A percentile compares a stretch with the other conserved stretches of the same genome.
Evolutionary conservation across 768 basidiomycete genomes (phyloP).

Genomic region (Hygrophoropsis aurantiaca): DNA sequence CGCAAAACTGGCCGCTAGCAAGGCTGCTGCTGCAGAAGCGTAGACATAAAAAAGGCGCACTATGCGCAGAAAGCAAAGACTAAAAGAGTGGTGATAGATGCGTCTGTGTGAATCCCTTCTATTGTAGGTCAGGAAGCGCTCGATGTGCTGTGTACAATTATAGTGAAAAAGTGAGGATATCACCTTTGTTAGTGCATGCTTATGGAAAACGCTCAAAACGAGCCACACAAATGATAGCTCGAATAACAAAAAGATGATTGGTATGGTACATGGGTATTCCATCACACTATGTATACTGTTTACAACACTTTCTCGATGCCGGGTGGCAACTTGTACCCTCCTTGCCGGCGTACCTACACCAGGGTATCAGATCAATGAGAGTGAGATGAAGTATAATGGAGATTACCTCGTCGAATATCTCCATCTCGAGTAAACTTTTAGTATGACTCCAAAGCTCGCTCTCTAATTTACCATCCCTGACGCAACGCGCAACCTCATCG

Average conservation of each 20-base stretch:
- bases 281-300: too few relatives aligned
- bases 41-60: too few relatives aligned
- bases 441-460: conserved; percentile 46
- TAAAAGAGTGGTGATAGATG: too few relatives aligned
- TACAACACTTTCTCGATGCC: conserved; percentile 35
- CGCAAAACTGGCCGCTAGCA: conserved; percentile 39
- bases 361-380: conserved; percentile 3
- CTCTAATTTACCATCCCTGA: conserved; percentile 47
- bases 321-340: conserved; percentile 37
- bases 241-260: too few relatives aligned
- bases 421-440: conserved; percentile 49
- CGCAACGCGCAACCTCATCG: conserved; percentile 48
- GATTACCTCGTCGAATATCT: conserved; percentile 50
- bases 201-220: too few relatives aligned
- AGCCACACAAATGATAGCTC: too few relatives aligned
- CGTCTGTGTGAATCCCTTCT: too few relatives aligned
- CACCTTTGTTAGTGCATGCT: too few relatives aligned
- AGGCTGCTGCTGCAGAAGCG: conserved; percentile 25
- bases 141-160: too few relatives aligned
- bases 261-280: too few relatives aligned
- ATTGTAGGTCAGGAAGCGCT: too few relatives aligned
- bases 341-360: conserved; percentile 41
- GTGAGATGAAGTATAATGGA: background rate
- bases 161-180: conserved; percentile 9
- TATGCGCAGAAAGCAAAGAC: too few relatives aligned